Base-by-base conservation (phyloP, 768 basidiomycete genomes). In the Rhodosporidiobolus sp. region DNA sequence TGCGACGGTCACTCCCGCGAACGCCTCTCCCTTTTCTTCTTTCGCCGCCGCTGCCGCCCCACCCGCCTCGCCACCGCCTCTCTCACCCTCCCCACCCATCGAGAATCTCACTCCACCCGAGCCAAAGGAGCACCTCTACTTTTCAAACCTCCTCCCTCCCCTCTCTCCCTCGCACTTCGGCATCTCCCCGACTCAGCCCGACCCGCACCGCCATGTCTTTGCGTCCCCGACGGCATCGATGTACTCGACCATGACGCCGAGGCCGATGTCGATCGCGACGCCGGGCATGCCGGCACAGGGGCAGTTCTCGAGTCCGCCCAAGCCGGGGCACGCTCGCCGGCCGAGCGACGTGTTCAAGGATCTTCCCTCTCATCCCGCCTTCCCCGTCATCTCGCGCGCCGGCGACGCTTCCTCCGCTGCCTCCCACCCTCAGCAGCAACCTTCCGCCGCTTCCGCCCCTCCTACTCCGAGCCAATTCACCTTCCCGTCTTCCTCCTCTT, bases 81-180 rank as follows among this genome's bases (percentile, higher is more conserved):
- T n/a, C 38, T 7, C 38, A 7, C 38, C 38, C 38, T 43, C 38
- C 38, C 38, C 38, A 7, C 38, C 38, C 38, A 7, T 43, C 38
- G 38, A 43, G 38, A 43, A 7, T 14, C 38, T 43, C 53, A 55
- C 53, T 7, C 53, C 20, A 7, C 26, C 53, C 26, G 24, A n/a
- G 30, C 4, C 54, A 30, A 55, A 55, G 54, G 56, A 58, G 56
- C 56, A 58, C 6, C 61, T 50, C 11, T 63, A 63, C 61, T 63
- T 63, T 49, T 63, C 61, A 7, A 35, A 10, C 32, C 19, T 8
- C 34, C 50, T 63, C 14, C 61, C 61, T 1, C 61, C 61, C 24
- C 61, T 63, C 61, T 38, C 61, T 2, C 49, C 48, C 10, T 63
- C 61, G 12, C 61, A 63, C 26, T 63, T 63, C 49, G 61, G 61